Evolutionary conservation across 805 yeast species (phyloP), one percentile per base, ranked within the genome.

Genomic region (Hemisphaericaspora nanyangensis): DNA sequence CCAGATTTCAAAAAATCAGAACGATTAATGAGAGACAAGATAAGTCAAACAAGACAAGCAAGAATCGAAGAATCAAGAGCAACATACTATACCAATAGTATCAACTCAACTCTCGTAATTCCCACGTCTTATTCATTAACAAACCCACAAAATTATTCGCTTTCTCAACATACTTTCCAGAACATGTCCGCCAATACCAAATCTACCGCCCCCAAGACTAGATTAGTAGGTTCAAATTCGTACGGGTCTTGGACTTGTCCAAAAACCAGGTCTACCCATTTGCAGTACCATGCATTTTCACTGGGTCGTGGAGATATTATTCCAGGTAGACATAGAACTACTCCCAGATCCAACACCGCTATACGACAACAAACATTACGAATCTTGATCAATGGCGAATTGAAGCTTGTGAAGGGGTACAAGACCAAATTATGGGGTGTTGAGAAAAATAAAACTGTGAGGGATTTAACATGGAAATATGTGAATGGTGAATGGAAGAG

Each of bases 371-470:
- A 81, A 46, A 81, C 95, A 0, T 68, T 86, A 46, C 72, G 97
- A 49, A 72, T 83, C 3, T 69, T 66, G 44, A 70, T 76, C 42
- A 78, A 74, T 51, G 87, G 82, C 6, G 74, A 61, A 33, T 61
- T 77, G 38, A 80, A 76, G 58, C 67, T 68, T 5, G 61, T 84
- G 40, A 77, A 76, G 49, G 68, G 82, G 48, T 74, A 73, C 50
- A 88, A 89, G 62, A 78, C 82, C 24, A 89, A 89, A 56, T 71
- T 93, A 29, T 91, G 99, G 99, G 98, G 98, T 3, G 73, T 78
- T 44, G 89, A 85, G 48, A 85, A 85, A 63, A 73, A 77, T 46
- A 82, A 76, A 50, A 66, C 72, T 3, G 56, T 72, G 2, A 70
- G 73, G 25, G 93, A 83, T 49, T 67, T 89, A 48, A 85, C 82